Evolutionary conservation across 768 basidiomycete genomes (phyloP), one percentile per base, ranked within the genome.

Genomic region (Tylopilus sp.): DNA sequence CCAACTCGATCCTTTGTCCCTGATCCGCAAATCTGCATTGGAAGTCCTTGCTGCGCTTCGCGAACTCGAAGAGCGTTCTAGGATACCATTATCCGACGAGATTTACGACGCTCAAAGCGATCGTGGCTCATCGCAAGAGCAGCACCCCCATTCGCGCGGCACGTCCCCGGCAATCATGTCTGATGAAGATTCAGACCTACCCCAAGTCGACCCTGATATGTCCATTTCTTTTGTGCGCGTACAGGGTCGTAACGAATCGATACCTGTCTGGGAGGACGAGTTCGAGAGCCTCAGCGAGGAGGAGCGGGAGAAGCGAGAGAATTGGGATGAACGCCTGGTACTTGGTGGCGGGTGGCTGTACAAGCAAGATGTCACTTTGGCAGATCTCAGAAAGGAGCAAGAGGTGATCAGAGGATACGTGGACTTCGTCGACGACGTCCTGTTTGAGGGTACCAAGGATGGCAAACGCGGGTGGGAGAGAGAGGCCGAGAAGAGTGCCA

Each of bases 311-410:
- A 85, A 83, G 66, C 76, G 78, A 36, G 86, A 88, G 55, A 72
- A 76, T 17, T 93, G 91, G 91, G 91, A 92, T 60, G 86, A 91
- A 62, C 75, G 82, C 31, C 76, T 93, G 11, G 83, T 91, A 0
- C 73, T 92, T 12, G 86, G 87, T 22, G 84, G 85, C 25, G 91
- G 91, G 6, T 92, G 90, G 88, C 62, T 92, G 48, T 93, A 93
- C 63, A 76, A 70, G 50, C 85, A 84, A 60, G 84, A 88, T 58
- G 60, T 91, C 48, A 68, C 60, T 15, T 68, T 85, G 28, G 69
- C 65, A 18, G 75, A 83, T 26, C 67, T 92, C 50, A 64, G 35
- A 57, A 80, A 75, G 64, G 88, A 91, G 65, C 71, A 79, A 56
- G 67, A 66, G 1, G 76, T 79, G 5, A 79, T 93, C 3, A 65